phyloP scores from a whole-genome alignment of 192 early-diverging fungal species.

The Rhizophagus prolifer region DNA sequence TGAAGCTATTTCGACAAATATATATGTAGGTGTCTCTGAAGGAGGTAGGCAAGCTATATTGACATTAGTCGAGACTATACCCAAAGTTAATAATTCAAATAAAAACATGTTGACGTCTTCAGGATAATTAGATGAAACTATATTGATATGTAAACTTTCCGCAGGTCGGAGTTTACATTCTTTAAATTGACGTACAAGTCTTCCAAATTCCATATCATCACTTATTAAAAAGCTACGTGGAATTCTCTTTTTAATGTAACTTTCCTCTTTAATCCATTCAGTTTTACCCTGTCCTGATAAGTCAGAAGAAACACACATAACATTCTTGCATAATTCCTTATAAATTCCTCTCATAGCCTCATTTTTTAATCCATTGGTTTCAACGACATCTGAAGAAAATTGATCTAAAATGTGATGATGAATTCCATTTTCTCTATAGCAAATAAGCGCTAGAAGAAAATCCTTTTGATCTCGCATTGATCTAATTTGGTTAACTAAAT shows the following conservation, averaged over 20 bases:
- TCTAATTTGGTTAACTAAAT: slow-evolving; percentile 22
- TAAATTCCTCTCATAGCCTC: slow-evolving; percentile 4
- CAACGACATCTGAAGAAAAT: slow-evolving; percentile 17
- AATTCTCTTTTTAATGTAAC: neutral
- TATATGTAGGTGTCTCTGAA: neutral
- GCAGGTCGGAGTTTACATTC: neutral
- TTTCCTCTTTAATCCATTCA: slow-evolving; percentile 16
- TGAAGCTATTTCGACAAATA: slow-evolving; percentile 31
- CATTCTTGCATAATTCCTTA: too few species aligned
- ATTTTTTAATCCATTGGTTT: neutral
- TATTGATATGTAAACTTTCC: neutral
- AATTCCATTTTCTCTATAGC: slow-evolving; percentile 12
- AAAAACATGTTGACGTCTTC: slow-evolving; percentile 3
- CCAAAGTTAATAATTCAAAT: neutral
- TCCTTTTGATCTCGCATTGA: neutral
- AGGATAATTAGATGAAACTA: neutral
- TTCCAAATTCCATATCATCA: slow-evolving; percentile 21
- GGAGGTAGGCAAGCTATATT: neutral
- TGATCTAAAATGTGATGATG: slow-evolving; percentile 31
- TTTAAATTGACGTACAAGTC: too few species aligned
- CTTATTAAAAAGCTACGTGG: slow-evolving; percentile 21
- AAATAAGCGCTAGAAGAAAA: slow-evolving; percentile 18
- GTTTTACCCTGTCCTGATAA: too few species aligned
- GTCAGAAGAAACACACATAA: too few species aligned
- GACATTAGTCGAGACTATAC: neutral